Conservation (phyloP, 148 eudicot genomes). For the Rhododendron williamsianum region DNA sequence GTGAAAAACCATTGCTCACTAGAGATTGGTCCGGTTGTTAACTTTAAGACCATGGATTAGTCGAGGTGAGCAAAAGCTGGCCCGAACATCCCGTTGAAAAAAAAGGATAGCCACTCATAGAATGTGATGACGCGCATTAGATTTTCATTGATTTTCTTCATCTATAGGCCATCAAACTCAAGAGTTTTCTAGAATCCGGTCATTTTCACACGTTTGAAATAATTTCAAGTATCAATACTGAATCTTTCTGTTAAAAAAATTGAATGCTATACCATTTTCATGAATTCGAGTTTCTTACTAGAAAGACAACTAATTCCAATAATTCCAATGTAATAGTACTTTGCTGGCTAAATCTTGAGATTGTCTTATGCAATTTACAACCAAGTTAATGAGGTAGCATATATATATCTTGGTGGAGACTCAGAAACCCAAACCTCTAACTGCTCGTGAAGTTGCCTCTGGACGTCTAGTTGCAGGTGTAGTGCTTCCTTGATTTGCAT, state of each 20-base stretch:
- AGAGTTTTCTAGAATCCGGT: neutral
- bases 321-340: neutral
- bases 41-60: neutral
- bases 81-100: neutral
- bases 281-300: neutral
- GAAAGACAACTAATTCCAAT: neutral
- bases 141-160: neutral
- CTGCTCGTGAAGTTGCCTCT: slow-evolving; percentile 77
- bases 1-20: neutral
- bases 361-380: neutral
- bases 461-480: slow-evolving; percentile 71
- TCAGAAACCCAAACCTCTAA: slow-evolving; percentile 42
- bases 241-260: neutral
- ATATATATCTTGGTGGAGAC: neutral
- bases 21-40: neutral
- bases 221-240: neutral
- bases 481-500: slow-evolving; percentile 64
- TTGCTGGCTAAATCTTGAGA: neutral
- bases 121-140: neutral
- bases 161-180: neutral
- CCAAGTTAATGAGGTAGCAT: neutral
- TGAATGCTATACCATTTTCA: neutral
- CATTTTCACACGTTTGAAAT: neutral
- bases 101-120: neutral
- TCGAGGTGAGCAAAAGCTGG: neutral